Base-by-base conservation (phyloP, 345 rosid genomes). In the Cardiospermum halicacabum region DNA sequence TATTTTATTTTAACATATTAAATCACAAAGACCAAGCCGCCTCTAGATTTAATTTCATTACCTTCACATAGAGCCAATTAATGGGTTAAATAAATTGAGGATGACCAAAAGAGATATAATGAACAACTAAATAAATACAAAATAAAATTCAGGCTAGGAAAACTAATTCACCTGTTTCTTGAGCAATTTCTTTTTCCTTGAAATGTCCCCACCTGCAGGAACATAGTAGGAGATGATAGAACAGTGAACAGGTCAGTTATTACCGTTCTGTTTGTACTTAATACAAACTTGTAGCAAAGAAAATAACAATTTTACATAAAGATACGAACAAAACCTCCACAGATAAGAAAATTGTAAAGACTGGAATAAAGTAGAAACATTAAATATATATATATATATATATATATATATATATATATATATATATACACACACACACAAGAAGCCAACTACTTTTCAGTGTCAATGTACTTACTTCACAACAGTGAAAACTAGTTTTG, bases 101-200 rank as follows among this genome's bases (percentile, higher is more conserved):
- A 60, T 27, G 42, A 40, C 7, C 62, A 37, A 37, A 37, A 45
- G 5, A 7, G 22, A 10, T 4, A 36, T 5, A 19, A 13, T 11
- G 31, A 7, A 27, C 40, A 60, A n/a, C 6, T 13, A 0, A 15
- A 4, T 21, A 19, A 18, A 53, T 47, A 24, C 11, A 12, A 16
- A 34, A 49, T 3, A 49, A 22, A 64, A 68, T 37, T 22, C 11
- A 32, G 58, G 55, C 51, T 54, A 28, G 49, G n/a, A 6, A 34
- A 12, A 19, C 37, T n/a, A n/a, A 27, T 48, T 32, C 43, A 92
- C 96, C 96, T 92, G 98, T 76, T 93, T 93, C 91, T 83, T 90
- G 48, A 93, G 96, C 73, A 93, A 78, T 75, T 93, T 93, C 84
- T 90, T 93, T 80, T 93, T 93, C 80, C 99, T 77, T 62, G 99